Evolutionary conservation across 2,329 filamentous ascomycete genomes (phyloP).

Genomic region (Periconia sp.): DNA sequence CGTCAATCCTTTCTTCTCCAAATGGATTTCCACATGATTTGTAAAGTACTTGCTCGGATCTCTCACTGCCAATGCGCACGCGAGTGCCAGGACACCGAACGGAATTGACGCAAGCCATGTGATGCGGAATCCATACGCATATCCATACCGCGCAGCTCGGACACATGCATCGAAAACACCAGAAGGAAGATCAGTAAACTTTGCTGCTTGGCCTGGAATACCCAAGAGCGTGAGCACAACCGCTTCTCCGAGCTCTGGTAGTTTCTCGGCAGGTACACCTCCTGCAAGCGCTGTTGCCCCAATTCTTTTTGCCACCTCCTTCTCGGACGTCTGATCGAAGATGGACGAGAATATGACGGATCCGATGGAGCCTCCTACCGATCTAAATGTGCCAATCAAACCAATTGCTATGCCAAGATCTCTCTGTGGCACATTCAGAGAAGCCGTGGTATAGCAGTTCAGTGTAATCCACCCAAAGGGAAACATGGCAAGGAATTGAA

Average conservation of each 20-base stretch:
- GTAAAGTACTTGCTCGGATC: conserved; percentile 39
- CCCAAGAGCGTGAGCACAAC: conserved; percentile 40
- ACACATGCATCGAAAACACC: conserved; percentile 13
- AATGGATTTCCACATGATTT: conserved; percentile 39
- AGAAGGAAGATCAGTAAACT: conserved; percentile 19
- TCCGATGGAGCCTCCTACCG: conserved; percentile 25
- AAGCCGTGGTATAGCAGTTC: conserved; percentile 23
- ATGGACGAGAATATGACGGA: conserved; percentile 28
- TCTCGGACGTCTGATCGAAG: conserved; percentile 28
- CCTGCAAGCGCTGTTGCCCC: conserved; percentile 30
- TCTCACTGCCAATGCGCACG: conserved; percentile 23
- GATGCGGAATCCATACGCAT: conserved; percentile 34
- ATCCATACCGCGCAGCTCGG: conserved; percentile 35
- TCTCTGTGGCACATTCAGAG: conserved; percentile 25
- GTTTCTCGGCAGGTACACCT: conserved; percentile 24
- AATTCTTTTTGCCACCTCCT: conserved; percentile 33
- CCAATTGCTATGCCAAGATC: conserved; percentile 26
- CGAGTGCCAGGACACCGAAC: conserved; percentile 27
- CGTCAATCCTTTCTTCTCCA: conserved; percentile 25
- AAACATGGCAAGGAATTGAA: conserved; percentile 30
- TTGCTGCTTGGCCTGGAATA: conserved; percentile 23
- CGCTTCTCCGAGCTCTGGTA: conserved; percentile 32
- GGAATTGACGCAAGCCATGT: conserved; percentile 33
- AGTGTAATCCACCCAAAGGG: conserved; percentile 30
- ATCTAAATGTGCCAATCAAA: conserved; percentile 27